Conservation (phyloP, 2,329 filamentous ascomycete species). For the Fusarium neocosmosporiellum region DNA sequence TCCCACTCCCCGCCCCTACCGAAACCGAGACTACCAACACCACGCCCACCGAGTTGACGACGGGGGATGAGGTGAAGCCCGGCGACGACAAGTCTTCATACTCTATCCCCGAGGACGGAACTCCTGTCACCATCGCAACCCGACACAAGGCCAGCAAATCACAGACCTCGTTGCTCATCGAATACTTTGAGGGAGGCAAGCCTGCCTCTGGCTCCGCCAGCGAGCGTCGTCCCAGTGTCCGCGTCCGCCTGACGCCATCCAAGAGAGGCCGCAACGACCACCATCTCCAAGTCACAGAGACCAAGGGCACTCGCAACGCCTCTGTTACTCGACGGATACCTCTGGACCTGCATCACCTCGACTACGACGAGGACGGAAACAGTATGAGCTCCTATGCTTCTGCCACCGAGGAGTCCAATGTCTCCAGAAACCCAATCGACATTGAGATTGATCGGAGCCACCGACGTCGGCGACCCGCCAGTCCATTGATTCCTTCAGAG, state of each 20-base stretch:
- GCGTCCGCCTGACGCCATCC: slow-evolving; percentile 82
- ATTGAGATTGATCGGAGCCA: slow-evolving; percentile 81
- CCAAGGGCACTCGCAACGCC: slow-evolving; percentile 77
- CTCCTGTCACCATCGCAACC: slow-evolving; percentile 91
- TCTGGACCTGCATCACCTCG: slow-evolving; percentile 54
- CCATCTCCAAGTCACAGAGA: slow-evolving; percentile 88
- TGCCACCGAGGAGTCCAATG: slow-evolving; percentile 81
- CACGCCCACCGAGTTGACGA: slow-evolving; percentile 68
- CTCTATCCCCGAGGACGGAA: slow-evolving; percentile 87
- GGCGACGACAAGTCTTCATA: slow-evolving; percentile 79
- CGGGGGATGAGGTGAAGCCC: slow-evolving; percentile 73
- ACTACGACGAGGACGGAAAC: slow-evolving; percentile 68
- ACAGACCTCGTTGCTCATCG: slow-evolving; percentile 91
- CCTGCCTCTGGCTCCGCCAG: slow-evolving; percentile 61
- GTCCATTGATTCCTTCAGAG: slow-evolving; percentile 71
- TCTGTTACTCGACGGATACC: slow-evolving; percentile 68
- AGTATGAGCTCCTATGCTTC: slow-evolving; percentile 82
- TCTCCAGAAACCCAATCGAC: slow-evolving; percentile 82
- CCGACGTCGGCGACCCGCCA: slow-evolving; percentile 72
- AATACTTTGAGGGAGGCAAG: slow-evolving; percentile 91
- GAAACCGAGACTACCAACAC: slow-evolving; percentile 72
- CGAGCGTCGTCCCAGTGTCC: slow-evolving; percentile 83
- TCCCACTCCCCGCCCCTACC: slow-evolving; percentile 82
- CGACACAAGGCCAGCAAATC: slow-evolving; percentile 71
- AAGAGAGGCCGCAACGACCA: slow-evolving; percentile 73